A percentile compares a stretch with the other conserved stretches of the same genome.
phyloP scores from a whole-genome alignment of 2,329 filamentous ascomycete genomes.

The Colletotrichum sp. region DNA sequence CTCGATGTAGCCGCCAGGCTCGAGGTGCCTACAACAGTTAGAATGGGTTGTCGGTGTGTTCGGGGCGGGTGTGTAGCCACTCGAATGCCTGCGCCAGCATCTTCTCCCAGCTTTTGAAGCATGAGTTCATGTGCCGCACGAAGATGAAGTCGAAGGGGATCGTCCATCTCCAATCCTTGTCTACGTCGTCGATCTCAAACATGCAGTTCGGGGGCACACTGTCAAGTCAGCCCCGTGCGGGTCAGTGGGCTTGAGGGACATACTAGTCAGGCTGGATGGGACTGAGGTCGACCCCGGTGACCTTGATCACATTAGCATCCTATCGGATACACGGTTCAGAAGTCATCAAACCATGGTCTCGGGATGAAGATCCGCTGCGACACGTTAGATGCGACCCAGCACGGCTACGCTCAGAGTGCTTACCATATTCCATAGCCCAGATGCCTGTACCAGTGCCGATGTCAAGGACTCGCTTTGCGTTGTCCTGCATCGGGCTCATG shows the following conservation, averaged over 20 bases:
- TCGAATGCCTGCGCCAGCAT: constrained; percentile 27
- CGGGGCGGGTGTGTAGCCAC: neutral
- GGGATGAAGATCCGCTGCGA: constrained; percentile 32
- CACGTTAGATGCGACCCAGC: neutral
- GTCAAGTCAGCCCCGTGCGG: constrained; percentile 15
- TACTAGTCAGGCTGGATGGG: constrained; percentile 38
- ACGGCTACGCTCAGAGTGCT: neutral
- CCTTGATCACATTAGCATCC: constrained; percentile 7
- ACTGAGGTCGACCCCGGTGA: constrained; percentile 34
- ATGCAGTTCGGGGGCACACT: constrained; percentile 48
- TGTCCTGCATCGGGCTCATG: constrained; percentile 27
- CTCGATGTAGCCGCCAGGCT: constrained; percentile 39
- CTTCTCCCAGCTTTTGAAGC: constrained; percentile 29
- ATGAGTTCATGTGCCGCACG: constrained; percentile 33
- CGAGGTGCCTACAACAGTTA: constrained; percentile 23
- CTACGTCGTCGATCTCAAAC: constrained; percentile 45
- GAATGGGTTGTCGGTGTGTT: neutral
- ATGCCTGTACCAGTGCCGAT: constrained; percentile 29
- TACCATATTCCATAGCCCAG: constrained; percentile 31
- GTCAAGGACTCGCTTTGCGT: constrained; percentile 26
- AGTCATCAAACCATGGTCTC: constrained; percentile 28
- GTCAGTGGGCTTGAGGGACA: neutral
- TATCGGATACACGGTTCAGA: neutral
- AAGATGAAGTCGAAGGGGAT: constrained; percentile 40
- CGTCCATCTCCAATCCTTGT: constrained; percentile 36